Percentiles rank a stretch among this genome's conserved stretches.
Evolutionary conservation across 208 protist species (phyloP).

Genomic region (Leishmania major): DNA sequence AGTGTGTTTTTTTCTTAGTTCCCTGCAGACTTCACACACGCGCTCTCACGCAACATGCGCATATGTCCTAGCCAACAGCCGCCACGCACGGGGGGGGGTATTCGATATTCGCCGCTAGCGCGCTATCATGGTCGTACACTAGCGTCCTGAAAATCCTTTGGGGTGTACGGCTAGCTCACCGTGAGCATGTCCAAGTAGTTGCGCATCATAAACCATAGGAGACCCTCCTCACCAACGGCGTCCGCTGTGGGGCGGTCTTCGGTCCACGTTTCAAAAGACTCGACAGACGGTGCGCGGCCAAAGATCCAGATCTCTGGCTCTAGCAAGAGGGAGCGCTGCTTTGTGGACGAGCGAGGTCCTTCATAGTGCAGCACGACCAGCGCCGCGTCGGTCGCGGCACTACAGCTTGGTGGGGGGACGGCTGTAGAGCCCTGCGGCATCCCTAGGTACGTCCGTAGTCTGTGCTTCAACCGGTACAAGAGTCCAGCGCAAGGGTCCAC

Average conservation of each 20-base stretch:
- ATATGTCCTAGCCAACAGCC: no score
- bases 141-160: neutral
- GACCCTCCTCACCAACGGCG: conserved; percentile 53
- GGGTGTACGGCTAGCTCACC: conserved; percentile 11
- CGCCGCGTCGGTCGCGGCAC: conserved; percentile 44
- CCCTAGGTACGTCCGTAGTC: neutral
- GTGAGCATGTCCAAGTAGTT: conserved; percentile 84
- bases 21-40: no score
- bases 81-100: no score
- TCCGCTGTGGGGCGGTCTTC: conserved; percentile 68
- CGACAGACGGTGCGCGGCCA: conserved; percentile 56
- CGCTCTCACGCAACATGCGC: no score
- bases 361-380: conserved; percentile 89
- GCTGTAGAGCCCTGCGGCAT: neutral
- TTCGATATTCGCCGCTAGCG: neutral
- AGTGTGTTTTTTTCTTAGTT: no score
- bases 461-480: neutral
- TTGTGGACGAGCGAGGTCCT: conserved; percentile 60
- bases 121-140: neutral
- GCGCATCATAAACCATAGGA: conserved; percentile 71
- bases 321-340: conserved; percentile 73
- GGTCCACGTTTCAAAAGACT: conserved; percentile 71
- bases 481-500: neutral
- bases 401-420: neutral
- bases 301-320: conserved; percentile 79